Evolutionary conservation across 768 basidiomycete species (phyloP), one percentile per base, ranked within the genome.

Genomic region (Sarcodon aspratus): DNA sequence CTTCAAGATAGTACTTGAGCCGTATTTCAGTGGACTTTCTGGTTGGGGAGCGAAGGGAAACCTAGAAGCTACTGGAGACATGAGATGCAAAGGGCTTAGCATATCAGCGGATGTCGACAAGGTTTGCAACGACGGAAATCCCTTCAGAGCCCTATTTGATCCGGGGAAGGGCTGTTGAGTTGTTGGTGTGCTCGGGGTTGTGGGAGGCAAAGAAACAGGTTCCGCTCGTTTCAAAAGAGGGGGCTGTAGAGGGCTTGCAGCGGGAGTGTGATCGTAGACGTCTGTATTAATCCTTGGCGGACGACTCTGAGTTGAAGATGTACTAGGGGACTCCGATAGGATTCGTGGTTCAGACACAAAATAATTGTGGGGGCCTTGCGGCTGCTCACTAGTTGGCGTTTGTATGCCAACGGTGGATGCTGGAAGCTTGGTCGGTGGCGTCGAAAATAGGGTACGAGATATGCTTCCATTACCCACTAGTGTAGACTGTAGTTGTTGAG

Each of bases 131-230:
- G 60, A 54, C 4, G 60, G 57, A 50, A 57, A 61, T 35, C 54
- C 51, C 32, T 62, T 50, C 3, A 59, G 44, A n/a, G 60, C 59
- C 7, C 55, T 55, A 47, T 57, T 57, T 31, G 52, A 48, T 6
- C 52, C 46, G 2, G 57, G 45, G 0, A 46, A 46, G 7, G 54
- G 48, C 12, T 49, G 47, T 3, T 50, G 31, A n/a, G 32, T 36
- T 37, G 21, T 49, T 52, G 10, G 50, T 50, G 32, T 56, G 53
- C 4, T 49, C 46, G 12, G 55, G 6, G 64, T 64, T 0, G 65
- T 66, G 12, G 62, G 58, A 0, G 65, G 65, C 3, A 66, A 54
- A 7, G 60, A 52, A 8, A 66, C 47, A 1, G 60, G 61, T 13
- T 55, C 51, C 0, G 56, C 37, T 36, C 58, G 63, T 34, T 40